phyloP scores from a whole-genome alignment of 2,329 filamentous ascomycete genomes.

The Elsinoe fawcettii region DNA sequence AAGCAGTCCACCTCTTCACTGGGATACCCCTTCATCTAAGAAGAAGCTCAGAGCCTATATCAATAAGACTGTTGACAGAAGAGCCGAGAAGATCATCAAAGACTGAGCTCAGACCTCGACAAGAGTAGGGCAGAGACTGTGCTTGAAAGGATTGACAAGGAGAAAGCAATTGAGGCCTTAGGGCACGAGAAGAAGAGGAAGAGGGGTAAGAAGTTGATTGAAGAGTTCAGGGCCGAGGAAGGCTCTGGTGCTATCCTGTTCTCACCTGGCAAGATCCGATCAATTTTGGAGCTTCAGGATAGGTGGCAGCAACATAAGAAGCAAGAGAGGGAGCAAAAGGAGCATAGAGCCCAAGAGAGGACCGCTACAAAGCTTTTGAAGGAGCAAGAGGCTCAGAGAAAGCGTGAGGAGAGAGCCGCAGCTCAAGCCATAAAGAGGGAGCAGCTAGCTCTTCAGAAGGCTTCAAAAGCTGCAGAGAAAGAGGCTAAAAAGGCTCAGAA shows the following conservation, averaged over 20 bases:
- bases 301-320: neutral
- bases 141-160: neutral
- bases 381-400: neutral
- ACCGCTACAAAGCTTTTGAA: neutral
- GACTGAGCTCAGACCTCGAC: neutral
- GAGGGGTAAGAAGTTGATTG: neutral
- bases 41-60: neutral
- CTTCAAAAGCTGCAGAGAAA: too few relatives aligned
- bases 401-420: too few relatives aligned
- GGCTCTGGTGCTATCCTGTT: conserved; percentile 1
- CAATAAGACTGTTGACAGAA: too few relatives aligned
- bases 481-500: too few relatives aligned
- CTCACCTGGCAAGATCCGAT: neutral
- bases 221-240: neutral
- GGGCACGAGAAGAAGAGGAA: neutral
- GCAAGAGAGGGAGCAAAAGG: neutral
- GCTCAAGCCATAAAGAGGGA: too few relatives aligned
- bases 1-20: neutral
- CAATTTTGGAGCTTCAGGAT: neutral
- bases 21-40: neutral
- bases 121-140: neutral
- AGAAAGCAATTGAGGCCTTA: neutral
- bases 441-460: too few relatives aligned
- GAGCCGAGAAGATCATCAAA: neutral
- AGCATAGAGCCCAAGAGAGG: neutral